These are phyloP conservation scores for Lodderomyces beijingensis DNA, from an alignment of 1,139 yeast genomes.

Conservation along the genomic window DNA sequence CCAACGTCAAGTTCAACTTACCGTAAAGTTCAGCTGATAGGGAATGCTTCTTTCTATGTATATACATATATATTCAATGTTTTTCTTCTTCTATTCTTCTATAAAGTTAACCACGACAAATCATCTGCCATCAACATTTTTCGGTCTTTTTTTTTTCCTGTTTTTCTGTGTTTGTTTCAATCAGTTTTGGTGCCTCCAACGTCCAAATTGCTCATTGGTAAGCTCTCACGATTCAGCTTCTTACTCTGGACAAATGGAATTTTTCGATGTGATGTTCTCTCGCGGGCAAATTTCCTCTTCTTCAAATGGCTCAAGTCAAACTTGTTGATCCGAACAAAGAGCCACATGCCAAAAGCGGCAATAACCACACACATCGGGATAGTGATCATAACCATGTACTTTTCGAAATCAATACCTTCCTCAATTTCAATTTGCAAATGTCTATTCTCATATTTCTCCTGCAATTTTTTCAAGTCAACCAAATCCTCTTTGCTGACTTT, in stretches of 20 bases:
- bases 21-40: too few species aligned
- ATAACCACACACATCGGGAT: constrained; percentile 71
- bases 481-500: constrained; percentile 58
- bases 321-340: constrained; percentile 53
- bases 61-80: too few species aligned
- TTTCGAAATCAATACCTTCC: constrained; percentile 58
- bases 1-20: too few species aligned
- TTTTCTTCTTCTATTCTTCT: too few species aligned
- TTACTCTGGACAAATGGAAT: constrained; percentile 26
- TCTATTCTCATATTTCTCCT: constrained; percentile 30
- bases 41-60: too few species aligned
- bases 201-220: constrained; percentile 27
- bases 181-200: constrained; percentile 10
- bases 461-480: constrained; percentile 45
- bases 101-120: too few species aligned
- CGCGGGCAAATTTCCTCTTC: constrained; percentile 48
- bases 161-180: too few species aligned
- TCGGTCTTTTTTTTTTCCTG: too few species aligned
- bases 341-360: constrained; percentile 57
- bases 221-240: constrained; percentile 19
- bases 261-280: constrained; percentile 29
- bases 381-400: constrained; percentile 59
- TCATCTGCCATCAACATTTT: too few species aligned
- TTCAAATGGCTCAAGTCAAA: constrained; percentile 48
- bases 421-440: constrained; percentile 39